Conservation (phyloP, 2,329 filamentous ascomycete species). For the Talaromyces sp. region DNA sequence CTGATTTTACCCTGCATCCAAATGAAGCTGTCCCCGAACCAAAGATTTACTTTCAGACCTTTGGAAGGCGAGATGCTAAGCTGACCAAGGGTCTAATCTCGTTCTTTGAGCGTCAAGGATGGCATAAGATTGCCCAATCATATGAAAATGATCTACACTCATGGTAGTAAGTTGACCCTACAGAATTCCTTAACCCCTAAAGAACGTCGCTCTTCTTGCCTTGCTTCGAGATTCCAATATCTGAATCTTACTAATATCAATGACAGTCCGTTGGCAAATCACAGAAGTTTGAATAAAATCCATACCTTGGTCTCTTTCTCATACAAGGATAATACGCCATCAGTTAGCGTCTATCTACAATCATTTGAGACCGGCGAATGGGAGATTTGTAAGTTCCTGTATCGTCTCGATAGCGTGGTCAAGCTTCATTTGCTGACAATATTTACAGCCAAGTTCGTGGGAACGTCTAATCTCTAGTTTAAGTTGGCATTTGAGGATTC, state of each 20-base stretch:
- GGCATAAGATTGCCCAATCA: not conserved
- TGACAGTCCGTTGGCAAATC: not conserved
- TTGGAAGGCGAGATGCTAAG: not conserved
- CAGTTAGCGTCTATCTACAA: not conserved
- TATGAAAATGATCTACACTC: not conserved
- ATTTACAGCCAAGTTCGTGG: not conserved
- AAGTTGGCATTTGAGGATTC: no score
- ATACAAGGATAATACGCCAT: not conserved
- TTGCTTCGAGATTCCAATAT: no score
- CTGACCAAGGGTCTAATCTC: not conserved
- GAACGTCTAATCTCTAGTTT: not conserved
- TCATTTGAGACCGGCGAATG: slow-evolving; percentile 2
- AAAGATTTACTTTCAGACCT: not conserved
- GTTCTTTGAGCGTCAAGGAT: not conserved
- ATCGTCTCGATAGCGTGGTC: not conserved
- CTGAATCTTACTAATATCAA: not conserved
- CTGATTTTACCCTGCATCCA: not conserved
- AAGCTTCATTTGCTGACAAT: not conserved
- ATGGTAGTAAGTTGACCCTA: not conserved
- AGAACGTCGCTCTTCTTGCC: no score
- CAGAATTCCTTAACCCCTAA: no score
- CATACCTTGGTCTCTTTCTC: slow-evolving; percentile 1
- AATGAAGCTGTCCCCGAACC: slow-evolving; percentile 1
- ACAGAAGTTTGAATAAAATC: not conserved
- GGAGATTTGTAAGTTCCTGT: not conserved